Base-by-base conservation (phyloP, 345 rosid species). In the Arabidopsis arenosa region DNA sequence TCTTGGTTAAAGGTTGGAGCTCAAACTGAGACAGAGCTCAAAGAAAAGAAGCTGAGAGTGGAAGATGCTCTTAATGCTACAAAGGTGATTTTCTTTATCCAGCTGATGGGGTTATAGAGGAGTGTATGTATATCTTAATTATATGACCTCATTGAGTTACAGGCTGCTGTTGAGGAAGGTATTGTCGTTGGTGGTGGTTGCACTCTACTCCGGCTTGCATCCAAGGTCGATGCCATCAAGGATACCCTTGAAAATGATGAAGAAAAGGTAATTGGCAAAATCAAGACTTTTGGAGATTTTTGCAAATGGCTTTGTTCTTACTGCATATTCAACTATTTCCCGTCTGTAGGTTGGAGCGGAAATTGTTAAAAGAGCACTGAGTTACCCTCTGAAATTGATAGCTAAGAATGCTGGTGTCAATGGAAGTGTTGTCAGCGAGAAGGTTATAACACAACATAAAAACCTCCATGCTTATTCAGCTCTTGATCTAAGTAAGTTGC, bases 31-130 rank as follows among this genome's bases (percentile, higher is more conserved):
- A 89, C 95, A n/a, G 92, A 89, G 80, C 96, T 93, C 11, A 93
- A 93, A 75, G 98, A 93, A 70, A 93, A 93, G 89, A 91, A 91
- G 74, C 70, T 91, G 67, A 89, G 98, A 80, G 98, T 93, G 48
- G 98, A 93, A 83, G 96, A 91, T 80, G 97, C 96, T 59, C 97
- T 93, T 72, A 91, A 91, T 70, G 97, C 98, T 11, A 93, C 97
- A 12, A 93, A 93, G 96, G 98, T 89, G 66, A 74, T 10, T 49
- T 64, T 32, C 14, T 54, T 14, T 18, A 49, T 11, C 64, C 39
- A 57, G 47, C 14, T 45, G 37, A 8, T 14, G 6, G 30, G 45
- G 58, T 53, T 63, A 2, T 18, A 35, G 8, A 76, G 49, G 40
- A 58, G 60, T 2, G 4, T 41, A 66, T 17, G 48, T 37, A 23